Base-by-base conservation (phyloP, 164 flowering plant genomes). In the Amborella trichopoda region DNA sequence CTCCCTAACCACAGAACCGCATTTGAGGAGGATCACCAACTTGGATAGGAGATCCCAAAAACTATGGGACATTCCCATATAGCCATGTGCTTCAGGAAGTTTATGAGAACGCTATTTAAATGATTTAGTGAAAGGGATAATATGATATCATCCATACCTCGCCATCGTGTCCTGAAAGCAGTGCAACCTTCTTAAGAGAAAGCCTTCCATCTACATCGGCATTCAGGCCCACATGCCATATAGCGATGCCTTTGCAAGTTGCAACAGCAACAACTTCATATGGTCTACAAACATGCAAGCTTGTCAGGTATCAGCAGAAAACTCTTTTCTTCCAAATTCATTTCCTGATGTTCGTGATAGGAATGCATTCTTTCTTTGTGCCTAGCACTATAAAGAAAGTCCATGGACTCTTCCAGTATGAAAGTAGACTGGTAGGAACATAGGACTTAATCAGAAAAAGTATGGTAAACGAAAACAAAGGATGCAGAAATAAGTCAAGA, bases 241-340 rank as follows among this genome's bases (percentile, higher is more conserved):
- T 73, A 44, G 84, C 64, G 52, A 88, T 84, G 40, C 94, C 99
- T 53, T 79, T 84, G 48, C 33, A 47, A 37, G 90, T 84, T 30
- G 96, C 94, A 69, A 82, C 77, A 60, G 99, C 85, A 52, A 93
- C 72, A 13, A 82, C 53, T 56, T 93, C 99, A 56, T 80, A 84
- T 18, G 94, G 86, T 74, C 99, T 91, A 60, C 44, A 59, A 52
- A 49, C 40, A 37, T n/a, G 19, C 40, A 37, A 37, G 10, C 6
- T 37, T 37, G 40, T 8, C n/a, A 37, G 9, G 9, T 30, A 9
- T 30, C 34, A 30, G 9, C 11, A 30, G 34, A 30, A n/a, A n/a
- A n/a, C n/a, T n/a, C n/a, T n/a, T 30, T 30, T 30, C 14, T 30
- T 30, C 14, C 14, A 30, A 30, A 30, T 30, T 8, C 34, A 8